phyloP scores from a whole-genome alignment of 768 basidiomycete genomes.

The Boletus insuetus region DNA sequence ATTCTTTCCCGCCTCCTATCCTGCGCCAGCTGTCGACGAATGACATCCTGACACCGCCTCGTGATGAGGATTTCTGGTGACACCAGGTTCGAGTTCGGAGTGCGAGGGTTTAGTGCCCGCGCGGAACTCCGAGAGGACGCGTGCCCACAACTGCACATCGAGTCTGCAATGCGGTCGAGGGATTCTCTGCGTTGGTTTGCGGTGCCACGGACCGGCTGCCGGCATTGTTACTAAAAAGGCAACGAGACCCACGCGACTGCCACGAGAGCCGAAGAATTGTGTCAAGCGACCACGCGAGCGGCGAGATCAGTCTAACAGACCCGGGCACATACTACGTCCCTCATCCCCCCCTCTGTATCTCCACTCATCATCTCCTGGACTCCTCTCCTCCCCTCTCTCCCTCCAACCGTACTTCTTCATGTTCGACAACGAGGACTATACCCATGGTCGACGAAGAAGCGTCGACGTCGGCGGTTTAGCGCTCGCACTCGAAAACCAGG shows the following conservation, averaged over 20 bases:
- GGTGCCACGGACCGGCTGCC: conserved; percentile 6
- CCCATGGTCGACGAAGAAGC: conserved; percentile 56
- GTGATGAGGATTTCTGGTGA: too few species aligned
- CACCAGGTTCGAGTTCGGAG: too few species aligned
- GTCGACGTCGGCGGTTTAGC: conserved; percentile 90
- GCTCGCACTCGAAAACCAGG: conserved; percentile 64
- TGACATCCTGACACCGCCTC: too few species aligned
- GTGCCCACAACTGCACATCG: too few species aligned
- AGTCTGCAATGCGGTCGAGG: too few species aligned
- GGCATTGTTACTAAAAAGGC: conserved; percentile 20
- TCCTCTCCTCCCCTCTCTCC: not conserved
- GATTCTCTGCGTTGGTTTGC: not conserved
- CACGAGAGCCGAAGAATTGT: conserved; percentile 36
- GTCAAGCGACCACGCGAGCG: conserved; percentile 36
- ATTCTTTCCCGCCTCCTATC: too few species aligned
- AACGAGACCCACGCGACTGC: conserved; percentile 29
- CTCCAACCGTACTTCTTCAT: conserved; percentile 5
- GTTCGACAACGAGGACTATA: conserved; percentile 29
- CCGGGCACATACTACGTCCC: conserved; percentile 10
- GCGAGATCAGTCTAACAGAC: conserved; percentile 27
- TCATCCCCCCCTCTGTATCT: not conserved
- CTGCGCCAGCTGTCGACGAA: too few species aligned
- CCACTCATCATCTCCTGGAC: not conserved
- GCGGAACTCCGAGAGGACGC: not conserved
- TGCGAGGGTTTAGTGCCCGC: not conserved